Evolutionary conservation across 164 flowering plant genomes (phyloP).

Genomic region (Buxus sempervirens): DNA sequence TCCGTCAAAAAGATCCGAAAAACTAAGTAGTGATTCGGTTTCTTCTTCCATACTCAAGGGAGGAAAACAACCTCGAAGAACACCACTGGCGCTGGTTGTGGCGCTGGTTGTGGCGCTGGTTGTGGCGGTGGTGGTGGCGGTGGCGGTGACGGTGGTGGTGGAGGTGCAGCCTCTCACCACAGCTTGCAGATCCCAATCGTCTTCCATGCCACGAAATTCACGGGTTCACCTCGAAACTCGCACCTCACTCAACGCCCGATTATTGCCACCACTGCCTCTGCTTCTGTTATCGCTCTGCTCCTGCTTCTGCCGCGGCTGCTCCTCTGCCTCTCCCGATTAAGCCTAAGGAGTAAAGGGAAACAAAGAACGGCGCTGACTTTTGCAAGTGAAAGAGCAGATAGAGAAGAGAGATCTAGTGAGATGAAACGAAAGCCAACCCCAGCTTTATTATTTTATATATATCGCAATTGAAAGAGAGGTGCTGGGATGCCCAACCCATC

Average conservation of each 20-base stretch:
- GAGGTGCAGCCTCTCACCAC: constrained; percentile 81
- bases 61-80: constrained; percentile 17
- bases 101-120: constrained; percentile 16
- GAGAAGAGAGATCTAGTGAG: constrained; percentile 11
- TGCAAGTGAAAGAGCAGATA: constrained; percentile 13
- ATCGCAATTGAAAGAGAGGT: neutral
- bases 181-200: constrained; percentile 93
- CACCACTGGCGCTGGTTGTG: constrained; percentile 9
- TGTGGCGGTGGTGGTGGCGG: constrained; percentile 19
- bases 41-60: constrained; percentile 11
- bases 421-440: constrained; percentile 6
- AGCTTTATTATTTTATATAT: constrained; percentile 10
- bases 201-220: constrained; percentile 42
- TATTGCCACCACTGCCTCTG: neutral
- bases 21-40: constrained; percentile 1
- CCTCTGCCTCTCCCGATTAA: too few species aligned
- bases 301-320: constrained; percentile 2
- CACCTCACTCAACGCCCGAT: neutral
- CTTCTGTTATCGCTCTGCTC: neutral
- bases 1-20: constrained; percentile 40
- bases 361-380: constrained; percentile 92
- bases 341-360: constrained; percentile 31
- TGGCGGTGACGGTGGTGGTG: constrained; percentile 21
- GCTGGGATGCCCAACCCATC: too few species aligned
- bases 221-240: constrained; percentile 3